Base-by-base conservation (phyloP, 2,329 filamentous ascomycete species). In the Atkinsonella hypoxylon region DNA sequence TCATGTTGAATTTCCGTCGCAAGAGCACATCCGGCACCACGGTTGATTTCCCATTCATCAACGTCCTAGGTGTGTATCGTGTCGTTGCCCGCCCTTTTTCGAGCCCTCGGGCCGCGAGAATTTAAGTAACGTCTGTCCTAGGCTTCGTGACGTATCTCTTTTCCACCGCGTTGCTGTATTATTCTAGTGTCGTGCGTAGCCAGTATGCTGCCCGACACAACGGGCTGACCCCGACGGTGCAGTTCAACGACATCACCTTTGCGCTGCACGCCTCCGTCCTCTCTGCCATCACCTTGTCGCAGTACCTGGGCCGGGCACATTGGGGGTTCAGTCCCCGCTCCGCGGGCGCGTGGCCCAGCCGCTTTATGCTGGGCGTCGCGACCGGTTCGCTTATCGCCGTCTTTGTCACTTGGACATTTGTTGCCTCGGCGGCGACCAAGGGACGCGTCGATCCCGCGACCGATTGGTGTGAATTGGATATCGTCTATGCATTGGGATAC, bases 191-290 rank as follows among this genome's bases (percentile, higher is more conserved):
- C 13, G 84, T 97, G 51, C 84, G 87, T 49, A 66, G 71, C 36
- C 87, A 97, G 65, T 98, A 98, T 71, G 89, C 89, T 20, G 76
- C 78, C 17, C 82, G 93, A 53, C 81, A 97, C 66, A 67, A 77
- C 44, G 81, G 83, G 4, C 82, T 87, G 8, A 79, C 85, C 42
- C 89, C 91, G 3, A 93, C 90, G 1, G 90, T 95, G 31, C 81
- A 85, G 50, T 79, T 88, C 68, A 97, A 97, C 69, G 93, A 98
- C 69, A 77, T 97, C 53, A 79, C 82, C 13, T 97, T 97, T 65
- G 89, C 90, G 15, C 72, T 81, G 3, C 90, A 97, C 69, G 91
- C 86, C 34, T 73, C 89, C 15, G 55, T 89, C 10, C 70, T 95
- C 55, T 88, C 83, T 58, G 59, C 79, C 42, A 64, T 96, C 50